Conservation (phyloP, 2,329 filamentous ascomycete genomes). For the Cladosporium sp. region DNA sequence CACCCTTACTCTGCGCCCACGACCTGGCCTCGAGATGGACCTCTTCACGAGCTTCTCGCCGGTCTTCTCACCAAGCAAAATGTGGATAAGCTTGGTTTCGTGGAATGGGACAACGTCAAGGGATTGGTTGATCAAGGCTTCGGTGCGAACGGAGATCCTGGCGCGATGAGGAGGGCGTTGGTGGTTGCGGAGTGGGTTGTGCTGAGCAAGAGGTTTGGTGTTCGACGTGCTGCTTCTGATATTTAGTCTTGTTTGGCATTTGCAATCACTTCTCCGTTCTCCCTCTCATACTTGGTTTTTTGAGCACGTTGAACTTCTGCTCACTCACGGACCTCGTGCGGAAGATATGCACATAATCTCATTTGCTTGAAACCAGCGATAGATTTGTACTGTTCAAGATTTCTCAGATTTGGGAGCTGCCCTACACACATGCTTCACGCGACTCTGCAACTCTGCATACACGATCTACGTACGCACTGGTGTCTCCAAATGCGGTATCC, state of each 20-base stretch:
- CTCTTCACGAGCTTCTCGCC: conserved; percentile 42
- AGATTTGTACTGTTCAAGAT: background rate
- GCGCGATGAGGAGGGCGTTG: conserved; percentile 42
- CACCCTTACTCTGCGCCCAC: conserved; percentile 52
- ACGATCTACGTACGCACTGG: background rate
- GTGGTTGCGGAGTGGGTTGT: conserved; percentile 48
- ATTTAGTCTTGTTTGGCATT: background rate
- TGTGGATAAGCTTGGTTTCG: conserved; percentile 34
- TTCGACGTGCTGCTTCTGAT: conserved; percentile 29
- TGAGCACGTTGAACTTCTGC: background rate
- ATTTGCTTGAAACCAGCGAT: background rate
- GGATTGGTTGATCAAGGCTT: conserved; percentile 43
- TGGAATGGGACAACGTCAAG: conserved; percentile 40
- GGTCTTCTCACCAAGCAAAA: conserved; percentile 33
- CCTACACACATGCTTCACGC: background rate
- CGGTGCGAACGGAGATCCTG: conserved; percentile 31
- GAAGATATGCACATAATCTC: background rate
- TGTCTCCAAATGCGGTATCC: background rate
- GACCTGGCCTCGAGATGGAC: conserved; percentile 44
- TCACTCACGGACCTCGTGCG: background rate
- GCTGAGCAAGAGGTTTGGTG: conserved; percentile 45
- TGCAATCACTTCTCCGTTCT: background rate
- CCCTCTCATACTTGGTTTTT: background rate
- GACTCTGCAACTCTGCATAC: background rate
- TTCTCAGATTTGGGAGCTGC: background rate